Base-by-base conservation (phyloP, 108 stramenopile genomes). In the Cyclotella atomus region DNA sequence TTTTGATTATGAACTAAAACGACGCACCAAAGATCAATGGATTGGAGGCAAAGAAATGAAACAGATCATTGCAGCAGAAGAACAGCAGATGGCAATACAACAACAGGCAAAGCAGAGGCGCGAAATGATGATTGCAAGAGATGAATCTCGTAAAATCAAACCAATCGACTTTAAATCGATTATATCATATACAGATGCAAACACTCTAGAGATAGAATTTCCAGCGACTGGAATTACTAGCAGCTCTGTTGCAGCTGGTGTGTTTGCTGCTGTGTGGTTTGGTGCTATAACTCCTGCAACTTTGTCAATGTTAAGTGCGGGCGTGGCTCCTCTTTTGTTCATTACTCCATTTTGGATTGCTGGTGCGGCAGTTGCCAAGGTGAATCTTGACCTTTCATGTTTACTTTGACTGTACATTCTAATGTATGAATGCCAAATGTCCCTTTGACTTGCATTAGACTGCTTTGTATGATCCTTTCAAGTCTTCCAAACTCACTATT, bases 291-390 rank as follows among this genome's bases (percentile, higher is more conserved):
- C 44, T 27, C 78, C 76, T 9, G 78, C 78, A 7, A 83, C 83
- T 43, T 6, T 70, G 14, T 59, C 61, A 16, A 45, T 73, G 57
- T 19, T 73, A 21, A 56, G 68, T 28, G 56, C 50, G 41, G 59
- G 70, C 7, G 24, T 49, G 12, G 68, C 45, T 6, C 49, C 57
- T 8, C 34, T 41, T 17, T 43, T 78, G 16, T 79, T 83, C 28
- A 70, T 83, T 67, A n/a, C 61, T 0, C 83, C 83, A 28, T 83
- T 83, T 70, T 83, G 83, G 83, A 29, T 57, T 16, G 76, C 83
- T 24, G 83, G 83, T 35, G 83, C 65, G 9, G 14, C 60, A 27
- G 68, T 83, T 14, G 73, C 77, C 44, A 83, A 83, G 53, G 33
- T 34, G 28, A 41, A 9, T 41, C 12, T 41, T 9, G 12, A 12